These are phyloP conservation scores for Meyerozyma athensensis DNA, from an alignment of 1,139 yeast species.

Conservation along the genomic window DNA sequence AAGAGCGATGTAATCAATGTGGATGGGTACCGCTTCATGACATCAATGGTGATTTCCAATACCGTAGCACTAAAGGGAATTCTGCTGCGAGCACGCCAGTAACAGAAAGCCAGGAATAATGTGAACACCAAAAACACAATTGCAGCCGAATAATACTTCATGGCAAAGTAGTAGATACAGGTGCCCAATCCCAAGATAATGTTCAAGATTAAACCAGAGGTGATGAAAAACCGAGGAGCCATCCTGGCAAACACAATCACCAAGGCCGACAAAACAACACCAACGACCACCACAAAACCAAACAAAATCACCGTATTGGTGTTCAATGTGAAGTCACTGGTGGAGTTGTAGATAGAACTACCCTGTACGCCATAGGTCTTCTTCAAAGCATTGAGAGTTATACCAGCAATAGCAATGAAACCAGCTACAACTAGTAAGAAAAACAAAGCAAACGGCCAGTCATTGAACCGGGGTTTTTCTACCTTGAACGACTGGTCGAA, in stretches of 20 bases:
- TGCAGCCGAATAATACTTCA: slow-evolving; percentile 71
- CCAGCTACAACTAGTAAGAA: slow-evolving; percentile 62
- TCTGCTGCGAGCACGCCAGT: slow-evolving; percentile 67
- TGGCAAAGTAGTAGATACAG: slow-evolving; percentile 63
- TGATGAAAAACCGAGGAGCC: slow-evolving; percentile 66
- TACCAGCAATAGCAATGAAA: slow-evolving; percentile 65
- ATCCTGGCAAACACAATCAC: slow-evolving; percentile 59
- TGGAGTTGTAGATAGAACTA: slow-evolving; percentile 56
- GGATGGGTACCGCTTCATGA: slow-evolving; percentile 67
- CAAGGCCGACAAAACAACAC: slow-evolving; percentile 52
- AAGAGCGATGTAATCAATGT: slow-evolving; percentile 58
- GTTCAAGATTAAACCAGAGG: slow-evolving; percentile 64
- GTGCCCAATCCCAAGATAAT: slow-evolving; percentile 70
- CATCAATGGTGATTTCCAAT: slow-evolving; percentile 68
- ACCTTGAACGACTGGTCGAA: slow-evolving; percentile 68
- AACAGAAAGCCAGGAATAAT: slow-evolving; percentile 60
- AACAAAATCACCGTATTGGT: slow-evolving; percentile 71
- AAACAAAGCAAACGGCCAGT: slow-evolving; percentile 65
- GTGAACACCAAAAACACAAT: slow-evolving; percentile 67
- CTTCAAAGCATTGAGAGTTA: slow-evolving; percentile 62
- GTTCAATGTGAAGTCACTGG: slow-evolving; percentile 56
- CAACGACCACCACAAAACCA: slow-evolving; percentile 59
- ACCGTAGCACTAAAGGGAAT: slow-evolving; percentile 74
- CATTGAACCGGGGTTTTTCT: slow-evolving; percentile 64
- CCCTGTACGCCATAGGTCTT: slow-evolving; percentile 54